Evolutionary conservation across 129 eudicot species (phyloP).

Genomic region (Arctium lappa): DNA sequence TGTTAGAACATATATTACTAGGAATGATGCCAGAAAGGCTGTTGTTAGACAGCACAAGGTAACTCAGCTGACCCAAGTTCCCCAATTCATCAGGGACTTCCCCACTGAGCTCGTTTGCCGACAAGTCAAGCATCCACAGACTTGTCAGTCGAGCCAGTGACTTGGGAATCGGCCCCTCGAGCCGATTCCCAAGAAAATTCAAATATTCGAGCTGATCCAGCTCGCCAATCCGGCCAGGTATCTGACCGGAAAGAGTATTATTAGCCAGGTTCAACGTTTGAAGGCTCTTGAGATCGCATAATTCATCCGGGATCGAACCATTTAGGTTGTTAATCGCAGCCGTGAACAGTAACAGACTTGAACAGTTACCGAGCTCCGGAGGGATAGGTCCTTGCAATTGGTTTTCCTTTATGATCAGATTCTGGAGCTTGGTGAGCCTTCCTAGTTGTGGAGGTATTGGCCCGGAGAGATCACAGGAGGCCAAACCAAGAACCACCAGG

Average conservation of each 20-base stretch:
- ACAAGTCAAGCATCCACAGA: conserved; percentile 66
- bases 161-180: conserved; percentile 74
- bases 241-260: conserved; percentile 62
- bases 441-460: conserved; percentile 69
- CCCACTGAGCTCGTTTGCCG: conserved; percentile 69
- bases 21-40: conserved; percentile 71
- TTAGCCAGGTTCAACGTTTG: conserved; percentile 65
- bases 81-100: conserved; percentile 70
- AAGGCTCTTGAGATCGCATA: conserved; percentile 51
- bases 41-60: conserved; percentile 63
- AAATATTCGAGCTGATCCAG: conserved; percentile 55
- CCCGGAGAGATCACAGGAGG: conserved; percentile 81
- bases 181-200: conserved; percentile 69
- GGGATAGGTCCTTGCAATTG: conserved; percentile 63
- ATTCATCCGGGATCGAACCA: conserved; percentile 71
- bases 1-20: conserved; percentile 52
- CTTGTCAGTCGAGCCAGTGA: conserved; percentile 43
- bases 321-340: conserved; percentile 60
- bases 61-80: conserved; percentile 56
- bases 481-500: conserved; percentile 64
- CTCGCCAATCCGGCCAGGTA: conserved; percentile 68
- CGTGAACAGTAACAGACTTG: conserved; percentile 50
- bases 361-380: conserved; percentile 59
- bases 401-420: conserved; percentile 59
- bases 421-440: conserved; percentile 38